Percentiles rank a stretch among this genome's conserved stretches.
Conservation (phyloP, 2,329 filamentous ascomycete genomes). For the Colletotrichum spaethianum region DNA sequence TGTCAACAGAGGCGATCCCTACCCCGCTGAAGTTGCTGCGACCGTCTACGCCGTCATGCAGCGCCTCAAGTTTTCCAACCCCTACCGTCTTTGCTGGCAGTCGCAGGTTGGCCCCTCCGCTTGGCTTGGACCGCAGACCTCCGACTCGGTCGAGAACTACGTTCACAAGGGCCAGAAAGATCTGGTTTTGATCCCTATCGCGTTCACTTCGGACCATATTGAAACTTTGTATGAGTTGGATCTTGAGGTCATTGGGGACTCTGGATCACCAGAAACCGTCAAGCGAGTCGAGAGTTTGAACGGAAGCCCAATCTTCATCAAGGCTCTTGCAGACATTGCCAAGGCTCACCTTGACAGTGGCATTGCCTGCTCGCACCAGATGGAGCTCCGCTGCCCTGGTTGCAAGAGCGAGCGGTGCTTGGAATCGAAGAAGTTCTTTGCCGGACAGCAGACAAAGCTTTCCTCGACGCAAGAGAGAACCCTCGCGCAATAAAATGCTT, state of each 20-base stretch:
- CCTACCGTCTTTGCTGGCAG: constrained; percentile 96
- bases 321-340: constrained; percentile 89
- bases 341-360: constrained; percentile 82
- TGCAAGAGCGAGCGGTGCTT: constrained; percentile 92
- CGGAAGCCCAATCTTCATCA: constrained; percentile 90
- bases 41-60: constrained; percentile 99
- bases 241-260: constrained; percentile 93
- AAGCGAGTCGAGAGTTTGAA: constrained; percentile 95
- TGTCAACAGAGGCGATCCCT: constrained; percentile 95
- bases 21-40: constrained; percentile 94
- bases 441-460: constrained; percentile 49
- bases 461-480: constrained; percentile 18
- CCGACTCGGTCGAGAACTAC: constrained; percentile 88
- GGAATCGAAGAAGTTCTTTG: constrained; percentile 81
- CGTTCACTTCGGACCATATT: constrained; percentile 99
- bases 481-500: constrained; percentile 13
- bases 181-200: constrained; percentile 91
- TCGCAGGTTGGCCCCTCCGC: constrained; percentile 96
- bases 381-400: constrained; percentile 92
- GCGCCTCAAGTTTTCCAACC: constrained; percentile 87
- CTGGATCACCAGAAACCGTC: constrained; percentile 81
- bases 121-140: constrained; percentile 96
- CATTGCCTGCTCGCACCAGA: constrained; percentile 80
- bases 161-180: constrained; percentile 93
- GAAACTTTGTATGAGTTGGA: constrained; percentile 97